These are phyloP conservation scores for Elasticomyces elasticus DNA, from an alignment of 495 filamentous ascomycete genomes.

Conservation along the genomic window DNA sequence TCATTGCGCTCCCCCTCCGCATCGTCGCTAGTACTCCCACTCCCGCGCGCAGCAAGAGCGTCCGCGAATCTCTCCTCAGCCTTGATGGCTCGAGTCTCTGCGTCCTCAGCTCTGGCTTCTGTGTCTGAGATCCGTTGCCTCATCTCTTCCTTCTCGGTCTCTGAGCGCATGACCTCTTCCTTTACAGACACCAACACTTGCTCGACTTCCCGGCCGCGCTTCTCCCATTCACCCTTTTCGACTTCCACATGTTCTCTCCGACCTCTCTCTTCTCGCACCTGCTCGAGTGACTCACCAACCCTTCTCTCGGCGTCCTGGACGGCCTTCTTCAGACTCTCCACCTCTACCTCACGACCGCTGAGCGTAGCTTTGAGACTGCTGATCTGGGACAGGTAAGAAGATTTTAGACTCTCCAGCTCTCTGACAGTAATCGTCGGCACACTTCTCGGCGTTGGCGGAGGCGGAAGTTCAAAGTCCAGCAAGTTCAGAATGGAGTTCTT, in stretches of 20 bases:
- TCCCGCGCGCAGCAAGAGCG: conserved; percentile 16
- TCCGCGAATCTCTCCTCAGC: conserved; percentile 28
- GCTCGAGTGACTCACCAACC: conserved; percentile 76
- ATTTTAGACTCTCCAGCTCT: conserved; percentile 86
- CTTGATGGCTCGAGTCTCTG: conserved; percentile 16
- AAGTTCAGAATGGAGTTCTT: conserved; percentile 48
- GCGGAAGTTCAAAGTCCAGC: conserved; percentile 88
- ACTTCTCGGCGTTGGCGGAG: conserved; percentile 79
- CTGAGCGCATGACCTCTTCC: conserved; percentile 65
- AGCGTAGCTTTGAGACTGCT: conserved; percentile 80
- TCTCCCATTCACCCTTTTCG: conserved; percentile 78
- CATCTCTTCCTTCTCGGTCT: conserved; percentile 61
- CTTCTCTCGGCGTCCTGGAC: conserved; percentile 81
- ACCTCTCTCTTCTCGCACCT: conserved; percentile 61
- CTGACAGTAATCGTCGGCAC: conserved; percentile 84
- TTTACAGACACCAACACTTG: conserved; percentile 63
- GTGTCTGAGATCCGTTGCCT: too few relatives aligned
- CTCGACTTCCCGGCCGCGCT: conserved; percentile 76
- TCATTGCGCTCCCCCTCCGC: conserved; percentile 10
- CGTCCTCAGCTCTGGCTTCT: conserved; percentile 23
- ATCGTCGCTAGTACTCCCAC: conserved; percentile 17
- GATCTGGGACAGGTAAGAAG: conserved; percentile 77
- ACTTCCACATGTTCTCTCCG: conserved; percentile 57
- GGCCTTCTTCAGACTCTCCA: conserved; percentile 70
- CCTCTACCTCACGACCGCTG: conserved; percentile 83